Percentiles rank a stretch among this genome's conserved stretches.
phyloP scores from a whole-genome alignment of 148 eudicot genomes.

The Polygonum maritimum region DNA sequence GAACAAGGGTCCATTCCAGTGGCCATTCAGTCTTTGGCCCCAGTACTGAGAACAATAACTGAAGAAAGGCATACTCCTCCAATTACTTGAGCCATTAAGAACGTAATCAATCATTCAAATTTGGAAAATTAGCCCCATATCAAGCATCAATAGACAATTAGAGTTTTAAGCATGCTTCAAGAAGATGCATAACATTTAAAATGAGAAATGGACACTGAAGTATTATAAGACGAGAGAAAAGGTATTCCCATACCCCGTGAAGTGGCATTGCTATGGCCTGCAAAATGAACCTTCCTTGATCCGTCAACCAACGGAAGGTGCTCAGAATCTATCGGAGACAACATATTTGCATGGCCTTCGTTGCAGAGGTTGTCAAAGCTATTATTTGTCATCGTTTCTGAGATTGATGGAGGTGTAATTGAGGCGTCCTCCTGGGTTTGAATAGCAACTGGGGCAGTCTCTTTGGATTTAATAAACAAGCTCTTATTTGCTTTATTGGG shows the following conservation, averaged over 20 bases:
- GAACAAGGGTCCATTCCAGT: slow-evolving; percentile 49
- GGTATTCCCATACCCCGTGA: slow-evolving; percentile 41
- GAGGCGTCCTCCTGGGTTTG: slow-evolving; percentile 50
- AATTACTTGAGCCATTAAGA: slow-evolving; percentile 30
- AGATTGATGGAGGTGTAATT: slow-evolving; percentile 45
- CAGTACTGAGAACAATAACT: slow-evolving; percentile 43
- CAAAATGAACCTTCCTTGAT: slow-evolving; percentile 75
- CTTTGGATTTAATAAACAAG: slow-evolving; percentile 18
- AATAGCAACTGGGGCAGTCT: slow-evolving; percentile 15
- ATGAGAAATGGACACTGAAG: background rate
- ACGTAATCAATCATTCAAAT: background rate
- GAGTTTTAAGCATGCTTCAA: slow-evolving; percentile 23
- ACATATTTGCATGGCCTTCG: slow-evolving; percentile 28
- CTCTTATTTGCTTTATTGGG: slow-evolving; percentile 25
- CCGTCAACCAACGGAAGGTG: slow-evolving; percentile 28
- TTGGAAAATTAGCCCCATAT: slow-evolving; percentile 59
- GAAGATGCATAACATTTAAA: slow-evolving; percentile 9
- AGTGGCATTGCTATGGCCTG: slow-evolving; percentile 26
- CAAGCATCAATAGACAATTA: slow-evolving; percentile 11
- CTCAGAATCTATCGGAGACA: slow-evolving; percentile 23
- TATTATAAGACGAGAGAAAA: background rate
- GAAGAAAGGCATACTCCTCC: slow-evolving; percentile 3
- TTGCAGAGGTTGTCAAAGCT: slow-evolving; percentile 31
- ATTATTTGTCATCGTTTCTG: slow-evolving; percentile 39
- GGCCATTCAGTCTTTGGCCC: slow-evolving; percentile 54